These are phyloP conservation scores for Clohesyomyces aquaticus DNA, from an alignment of 495 filamentous ascomycete species.

Conservation along the genomic window DNA sequence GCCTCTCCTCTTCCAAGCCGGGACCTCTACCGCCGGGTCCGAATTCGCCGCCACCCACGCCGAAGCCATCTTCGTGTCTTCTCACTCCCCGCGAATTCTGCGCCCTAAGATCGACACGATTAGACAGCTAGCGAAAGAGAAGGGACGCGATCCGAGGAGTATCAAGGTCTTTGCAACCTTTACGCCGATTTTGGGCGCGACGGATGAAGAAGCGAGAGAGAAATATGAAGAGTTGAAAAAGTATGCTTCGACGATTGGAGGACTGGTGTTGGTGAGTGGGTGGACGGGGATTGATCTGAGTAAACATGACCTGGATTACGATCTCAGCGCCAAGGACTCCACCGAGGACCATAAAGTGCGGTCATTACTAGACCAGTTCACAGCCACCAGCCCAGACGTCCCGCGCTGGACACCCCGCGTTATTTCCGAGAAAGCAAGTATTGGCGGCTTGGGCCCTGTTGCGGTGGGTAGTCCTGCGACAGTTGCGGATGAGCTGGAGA, in stretches of 20 bases:
- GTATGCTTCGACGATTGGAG: conserved; percentile 59
- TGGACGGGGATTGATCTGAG: conserved; percentile 68
- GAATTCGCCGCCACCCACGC: conserved; percentile 64
- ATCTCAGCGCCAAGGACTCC: conserved; percentile 57
- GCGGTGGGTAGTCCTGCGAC: conserved; percentile 23
- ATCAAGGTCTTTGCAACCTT: conserved; percentile 66
- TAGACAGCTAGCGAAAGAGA: conserved; percentile 54
- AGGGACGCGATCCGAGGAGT: conserved; percentile 58
- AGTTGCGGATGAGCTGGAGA: conserved; percentile 37
- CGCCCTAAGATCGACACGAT: conserved; percentile 60
- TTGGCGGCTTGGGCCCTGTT: conserved; percentile 36
- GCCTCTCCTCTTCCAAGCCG: conserved; percentile 67
- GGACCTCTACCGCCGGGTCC: conserved; percentile 61
- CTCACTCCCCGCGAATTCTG: conserved; percentile 56
- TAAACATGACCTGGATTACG: conserved; percentile 60
- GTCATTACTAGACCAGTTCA: conserved; percentile 57
- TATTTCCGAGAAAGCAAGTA: conserved; percentile 26
- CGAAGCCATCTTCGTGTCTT: conserved; percentile 59
- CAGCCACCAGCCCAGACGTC: conserved; percentile 30
- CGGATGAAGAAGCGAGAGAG: conserved; percentile 59
- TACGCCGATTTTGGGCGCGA: conserved; percentile 60
- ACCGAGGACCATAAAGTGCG: conserved; percentile 58
- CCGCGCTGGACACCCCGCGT: conserved; percentile 33
- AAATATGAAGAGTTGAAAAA: conserved; percentile 59
- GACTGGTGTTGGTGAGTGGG: conserved; percentile 61